Base-by-base conservation (phyloP, 148 eudicot species). In the Rhododendron henanense region DNA sequence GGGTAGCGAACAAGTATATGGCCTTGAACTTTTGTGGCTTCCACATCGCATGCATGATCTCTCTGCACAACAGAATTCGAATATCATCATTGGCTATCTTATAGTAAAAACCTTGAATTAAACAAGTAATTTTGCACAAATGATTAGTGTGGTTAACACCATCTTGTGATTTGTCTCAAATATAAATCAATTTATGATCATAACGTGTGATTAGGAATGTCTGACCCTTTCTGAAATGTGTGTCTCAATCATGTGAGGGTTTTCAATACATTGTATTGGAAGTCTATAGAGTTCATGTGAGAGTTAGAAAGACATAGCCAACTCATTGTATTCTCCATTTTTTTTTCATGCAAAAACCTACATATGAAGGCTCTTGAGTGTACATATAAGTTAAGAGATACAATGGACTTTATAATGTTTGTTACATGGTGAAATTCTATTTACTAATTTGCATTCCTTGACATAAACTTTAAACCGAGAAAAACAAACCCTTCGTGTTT, bases 21-120 rank as follows among this genome's bases (percentile, higher is more conserved):
- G 97, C 92, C 91, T 95, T 95, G 91, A 95, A 95, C 88, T 95
- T 95, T 39, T 95, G 98, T 87, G 97, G 97, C 94, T 94, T 95
- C 98, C 98, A 95, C 98, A 95, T 95, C 18, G 98, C 98, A 59
- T 95, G 98, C 98, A 95, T 95, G 84, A 95, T 89, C 90, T 95
- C 98, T 85, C 98, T 95, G 95, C 84, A 78, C 55, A 21, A 7
- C 31, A 82, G 14, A 61, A 31, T 31, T 33, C 19, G 2, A 71
- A 33, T 71, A 71, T 31, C 39, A 71, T 14, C 76, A 31, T 4
- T 71, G 19, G 19, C 41, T 10, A 31, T 33, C 76, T 1, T 23
- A 78, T 4, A 19, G 10, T 23, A 21, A 59, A 59, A 45, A 77
- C 50, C 51, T 78, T 78, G 7, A 2, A 19, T 44, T 21, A 11